These are phyloP conservation scores for Silene coronaria DNA, from an alignment of 179 eudicot genomes.

Conservation along the genomic window DNA sequence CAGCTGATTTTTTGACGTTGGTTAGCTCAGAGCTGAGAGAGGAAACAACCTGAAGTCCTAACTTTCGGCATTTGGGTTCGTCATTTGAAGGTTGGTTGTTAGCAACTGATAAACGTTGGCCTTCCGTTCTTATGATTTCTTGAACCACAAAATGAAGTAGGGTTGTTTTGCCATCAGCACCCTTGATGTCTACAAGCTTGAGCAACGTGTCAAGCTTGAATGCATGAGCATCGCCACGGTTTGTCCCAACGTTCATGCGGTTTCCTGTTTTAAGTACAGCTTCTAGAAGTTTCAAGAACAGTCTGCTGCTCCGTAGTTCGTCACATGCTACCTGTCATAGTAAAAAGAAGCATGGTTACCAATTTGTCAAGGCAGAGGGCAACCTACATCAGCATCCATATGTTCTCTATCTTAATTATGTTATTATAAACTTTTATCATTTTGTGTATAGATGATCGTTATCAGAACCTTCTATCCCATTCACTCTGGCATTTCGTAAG, in stretches of 20 bases:
- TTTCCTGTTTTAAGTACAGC: conserved; percentile 94
- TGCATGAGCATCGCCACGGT: conserved; percentile 91
- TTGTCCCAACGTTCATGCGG: conserved; percentile 95
- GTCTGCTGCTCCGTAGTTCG: conserved; percentile 77
- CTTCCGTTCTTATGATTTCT: conserved; percentile 75
- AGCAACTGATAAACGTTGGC: conserved; percentile 53
- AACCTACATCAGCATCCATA: too few species aligned
- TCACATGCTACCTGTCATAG: conserved; percentile 80
- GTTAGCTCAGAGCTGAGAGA: conserved; percentile 69
- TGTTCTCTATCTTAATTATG: too few species aligned
- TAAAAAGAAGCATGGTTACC: background rate
- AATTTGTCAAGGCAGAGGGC: background rate
- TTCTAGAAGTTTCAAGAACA: conserved; percentile 91
- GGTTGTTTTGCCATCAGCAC: conserved; percentile 92
- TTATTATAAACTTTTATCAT: too few species aligned
- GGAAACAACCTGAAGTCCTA: conserved; percentile 79
- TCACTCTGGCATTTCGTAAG: background rate
- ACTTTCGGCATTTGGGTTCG: conserved; percentile 67
- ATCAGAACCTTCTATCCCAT: too few species aligned
- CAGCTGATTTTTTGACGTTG: conserved; percentile 88
- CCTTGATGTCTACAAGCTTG: conserved; percentile 87
- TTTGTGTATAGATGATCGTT: too few species aligned
- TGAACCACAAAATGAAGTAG: conserved; percentile 93
- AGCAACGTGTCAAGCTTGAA: conserved; percentile 95
- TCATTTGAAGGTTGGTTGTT: conserved; percentile 35